phyloP scores from a whole-genome alignment of 129 eudicot species.

The Flaveria brownii region DNA sequence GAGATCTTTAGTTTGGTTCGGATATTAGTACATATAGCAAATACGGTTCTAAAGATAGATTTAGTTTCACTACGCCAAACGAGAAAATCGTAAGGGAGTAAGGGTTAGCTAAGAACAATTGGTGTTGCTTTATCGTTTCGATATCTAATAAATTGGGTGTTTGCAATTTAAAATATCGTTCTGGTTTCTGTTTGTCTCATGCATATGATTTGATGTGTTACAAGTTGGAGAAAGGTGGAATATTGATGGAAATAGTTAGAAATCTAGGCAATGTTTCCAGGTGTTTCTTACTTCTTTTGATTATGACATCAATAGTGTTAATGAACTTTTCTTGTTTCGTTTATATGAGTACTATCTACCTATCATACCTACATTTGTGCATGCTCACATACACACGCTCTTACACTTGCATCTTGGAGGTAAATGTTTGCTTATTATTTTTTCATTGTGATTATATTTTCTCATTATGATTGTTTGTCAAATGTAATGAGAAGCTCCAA shows the following conservation, averaged over 20 bases:
- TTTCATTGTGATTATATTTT: neutral
- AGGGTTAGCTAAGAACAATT: conserved; percentile 3
- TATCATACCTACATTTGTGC: neutral
- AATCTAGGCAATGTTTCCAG: neutral
- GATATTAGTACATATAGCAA: neutral
- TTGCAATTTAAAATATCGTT: neutral
- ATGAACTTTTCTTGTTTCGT: neutral
- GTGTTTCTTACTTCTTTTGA: neutral
- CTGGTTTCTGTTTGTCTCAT: neutral
- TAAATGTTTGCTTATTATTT: neutral
- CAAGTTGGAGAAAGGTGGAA: neutral
- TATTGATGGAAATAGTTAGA: neutral
- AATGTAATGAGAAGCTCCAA: neutral
- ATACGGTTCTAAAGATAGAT: neutral
- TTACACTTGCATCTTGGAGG: neutral
- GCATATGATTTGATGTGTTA: neutral
- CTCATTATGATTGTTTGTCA: neutral
- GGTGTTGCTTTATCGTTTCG: neutral
- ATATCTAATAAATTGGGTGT: neutral
- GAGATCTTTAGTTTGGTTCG: neutral
- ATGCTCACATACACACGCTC: neutral
- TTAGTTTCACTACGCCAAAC: neutral
- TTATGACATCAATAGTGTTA: neutral
- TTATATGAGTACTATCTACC: neutral
- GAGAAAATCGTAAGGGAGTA: conserved; percentile 14